Evolutionary conservation across 306 rosid genomes (phyloP).

Genomic region (Sicyos edulis): DNA sequence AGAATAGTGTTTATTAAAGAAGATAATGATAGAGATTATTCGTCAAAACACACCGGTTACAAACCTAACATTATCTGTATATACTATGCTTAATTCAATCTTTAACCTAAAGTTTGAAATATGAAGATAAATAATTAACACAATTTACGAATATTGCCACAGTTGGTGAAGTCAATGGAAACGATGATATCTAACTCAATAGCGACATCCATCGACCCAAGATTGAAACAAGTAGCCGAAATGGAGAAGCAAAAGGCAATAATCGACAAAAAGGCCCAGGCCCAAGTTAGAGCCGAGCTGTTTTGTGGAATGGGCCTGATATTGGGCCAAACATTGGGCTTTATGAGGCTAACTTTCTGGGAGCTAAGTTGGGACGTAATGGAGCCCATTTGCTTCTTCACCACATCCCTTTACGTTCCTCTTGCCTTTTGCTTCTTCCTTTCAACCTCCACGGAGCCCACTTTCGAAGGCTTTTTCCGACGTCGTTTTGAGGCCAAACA

Average conservation of each 20-base stretch:
- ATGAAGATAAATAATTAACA: no score
- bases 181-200: conserved; percentile 38
- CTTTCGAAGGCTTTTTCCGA: conserved; percentile 54
- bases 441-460: conserved; percentile 60
- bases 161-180: conserved; percentile 67
- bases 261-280: conserved; percentile 53
- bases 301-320: conserved; percentile 32
- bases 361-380: conserved; percentile 93
- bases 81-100: no score
- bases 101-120: no score
- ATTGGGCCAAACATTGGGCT: conserved; percentile 60
- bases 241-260: conserved; percentile 48
- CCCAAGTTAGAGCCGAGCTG: conserved; percentile 46
- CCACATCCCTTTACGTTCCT: conserved; percentile 41
- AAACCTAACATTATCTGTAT: no score
- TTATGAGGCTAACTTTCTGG: conserved; percentile 88
- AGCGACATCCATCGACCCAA: conserved; percentile 50
- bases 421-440: conserved; percentile 59
- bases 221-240: conserved; percentile 36
- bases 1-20: no score
- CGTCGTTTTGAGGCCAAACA: conserved; percentile 51
- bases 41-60: no score
- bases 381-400: conserved; percentile 93
- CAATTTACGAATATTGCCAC: background rate
- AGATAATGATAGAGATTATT: no score